Percentiles rank a stretch among this genome's conserved stretches.
Evolutionary conservation across 768 basidiomycete species (phyloP).

Genomic region (Termitomyces heimii): DNA sequence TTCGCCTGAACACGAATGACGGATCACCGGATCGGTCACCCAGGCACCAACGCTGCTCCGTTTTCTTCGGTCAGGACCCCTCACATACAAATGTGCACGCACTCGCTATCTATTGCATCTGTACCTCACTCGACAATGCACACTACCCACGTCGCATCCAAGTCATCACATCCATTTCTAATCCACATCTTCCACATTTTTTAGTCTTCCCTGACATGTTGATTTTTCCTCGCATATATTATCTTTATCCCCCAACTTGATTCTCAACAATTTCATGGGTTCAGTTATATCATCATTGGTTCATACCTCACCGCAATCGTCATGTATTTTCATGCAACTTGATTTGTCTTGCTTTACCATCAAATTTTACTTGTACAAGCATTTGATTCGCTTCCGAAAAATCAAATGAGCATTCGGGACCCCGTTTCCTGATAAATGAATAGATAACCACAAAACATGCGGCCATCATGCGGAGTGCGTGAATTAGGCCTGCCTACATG

Average conservation of each 20-base stretch:
- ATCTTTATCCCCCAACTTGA: slow-evolving; percentile 5
- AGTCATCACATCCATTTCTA: neutral
- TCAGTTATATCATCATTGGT: slow-evolving; percentile 3
- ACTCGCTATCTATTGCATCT: slow-evolving; percentile 11
- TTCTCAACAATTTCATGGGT: neutral
- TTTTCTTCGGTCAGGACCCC: slow-evolving; percentile 4
- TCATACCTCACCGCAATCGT: slow-evolving; percentile 6
- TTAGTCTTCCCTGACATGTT: slow-evolving; percentile 5
- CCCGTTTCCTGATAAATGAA: neutral
- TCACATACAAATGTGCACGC: slow-evolving; percentile 2
- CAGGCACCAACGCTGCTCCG: neutral
- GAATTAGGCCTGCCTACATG: neutral
- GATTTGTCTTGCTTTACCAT: slow-evolving; percentile 10
- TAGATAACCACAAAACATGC: neutral
- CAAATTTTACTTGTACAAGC: slow-evolving; percentile 5
- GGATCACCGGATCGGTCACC: neutral
- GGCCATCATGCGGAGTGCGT: neutral
- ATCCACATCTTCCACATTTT: neutral
- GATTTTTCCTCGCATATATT: slow-evolving; percentile 4
- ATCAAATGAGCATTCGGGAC: neutral
- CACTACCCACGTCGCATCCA: slow-evolving; percentile 6
- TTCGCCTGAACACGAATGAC: neutral
- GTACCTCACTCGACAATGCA: slow-evolving; percentile 13
- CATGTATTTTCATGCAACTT: slow-evolving; percentile 8
- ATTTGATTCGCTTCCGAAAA: neutral